A percentile compares a stretch with the other conserved stretches of the same genome.
These are phyloP conservation scores for Trichoderma koningii DNA, from an alignment of 2,329 filamentous ascomycete species.

Conservation along the genomic window DNA sequence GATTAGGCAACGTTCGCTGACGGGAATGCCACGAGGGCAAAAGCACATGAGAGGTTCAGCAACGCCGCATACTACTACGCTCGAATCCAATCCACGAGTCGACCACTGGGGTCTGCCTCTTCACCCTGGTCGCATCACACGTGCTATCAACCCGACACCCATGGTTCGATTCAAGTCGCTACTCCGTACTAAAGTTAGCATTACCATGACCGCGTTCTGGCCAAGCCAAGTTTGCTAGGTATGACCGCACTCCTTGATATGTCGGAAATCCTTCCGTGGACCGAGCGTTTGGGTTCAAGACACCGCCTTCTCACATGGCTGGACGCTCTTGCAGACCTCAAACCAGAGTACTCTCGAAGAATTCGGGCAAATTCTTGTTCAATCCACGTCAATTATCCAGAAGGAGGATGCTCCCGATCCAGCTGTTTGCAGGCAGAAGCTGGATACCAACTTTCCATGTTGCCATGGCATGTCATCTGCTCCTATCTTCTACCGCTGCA, in stretches of 20 bases:
- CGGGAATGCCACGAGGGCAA: background rate
- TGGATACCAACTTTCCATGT: no score
- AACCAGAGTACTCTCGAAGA: background rate
- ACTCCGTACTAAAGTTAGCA: background rate
- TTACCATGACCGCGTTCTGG: no score
- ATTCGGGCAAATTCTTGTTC: background rate
- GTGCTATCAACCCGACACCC: background rate
- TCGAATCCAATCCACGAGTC: background rate
- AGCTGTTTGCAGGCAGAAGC: no score
- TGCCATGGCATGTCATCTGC: background rate
- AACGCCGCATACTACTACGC: no score
- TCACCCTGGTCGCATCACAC: background rate
- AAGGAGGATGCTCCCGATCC: no score
- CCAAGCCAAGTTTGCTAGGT: no score
- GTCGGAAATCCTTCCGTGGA: conserved; percentile 12
- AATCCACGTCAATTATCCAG: background rate
- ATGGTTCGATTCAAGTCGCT: background rate
- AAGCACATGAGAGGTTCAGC: background rate
- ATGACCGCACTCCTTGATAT: background rate
- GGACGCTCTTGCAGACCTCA: background rate
- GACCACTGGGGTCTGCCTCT: background rate
- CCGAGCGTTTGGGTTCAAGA: conserved; percentile 12
- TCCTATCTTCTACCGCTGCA: background rate
- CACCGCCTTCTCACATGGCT: background rate
- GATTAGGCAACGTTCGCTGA: background rate